Conservation (phyloP, 2,329 filamentous ascomycete genomes). For the Nothophaeocryptopus gaeumannii region DNA sequence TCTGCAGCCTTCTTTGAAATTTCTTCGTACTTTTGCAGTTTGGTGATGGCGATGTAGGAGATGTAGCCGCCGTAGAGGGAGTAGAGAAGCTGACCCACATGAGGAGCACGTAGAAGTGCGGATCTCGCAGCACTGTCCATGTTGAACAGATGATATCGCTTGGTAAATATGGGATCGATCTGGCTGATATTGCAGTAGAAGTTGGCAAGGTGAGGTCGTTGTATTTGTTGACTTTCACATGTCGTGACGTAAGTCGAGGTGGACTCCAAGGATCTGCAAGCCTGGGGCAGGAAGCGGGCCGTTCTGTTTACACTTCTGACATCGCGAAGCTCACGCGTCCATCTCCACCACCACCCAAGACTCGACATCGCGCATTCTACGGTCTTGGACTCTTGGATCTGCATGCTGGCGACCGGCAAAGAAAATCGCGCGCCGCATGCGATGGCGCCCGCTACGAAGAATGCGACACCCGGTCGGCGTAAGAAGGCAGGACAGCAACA, state of each 20-base stretch:
- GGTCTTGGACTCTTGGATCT: slow-evolving; percentile 5
- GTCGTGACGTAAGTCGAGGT: background rate
- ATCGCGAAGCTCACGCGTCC: slow-evolving; percentile 4
- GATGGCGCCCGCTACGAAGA: slow-evolving; percentile 28
- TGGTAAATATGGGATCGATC: no score
- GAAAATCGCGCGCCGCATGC: slow-evolving; percentile 29
- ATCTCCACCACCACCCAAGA: background rate
- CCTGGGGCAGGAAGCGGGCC: background rate
- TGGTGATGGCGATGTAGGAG: slow-evolving; percentile 44
- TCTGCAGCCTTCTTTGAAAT: slow-evolving; percentile 45
- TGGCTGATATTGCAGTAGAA: background rate
- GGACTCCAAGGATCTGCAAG: background rate
- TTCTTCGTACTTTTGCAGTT: slow-evolving; percentile 47
- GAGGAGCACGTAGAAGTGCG: slow-evolving; percentile 29
- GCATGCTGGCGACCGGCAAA: slow-evolving; percentile 30
- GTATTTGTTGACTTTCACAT: no score
- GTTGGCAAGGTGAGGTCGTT: background rate
- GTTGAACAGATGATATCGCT: no score
- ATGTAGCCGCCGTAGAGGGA: slow-evolving; percentile 44
- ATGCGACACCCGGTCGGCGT: slow-evolving; percentile 29
- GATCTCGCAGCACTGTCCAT: slow-evolving; percentile 6
- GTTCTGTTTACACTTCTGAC: slow-evolving; percentile 3
- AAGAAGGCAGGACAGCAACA: slow-evolving; percentile 33
- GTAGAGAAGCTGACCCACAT: slow-evolving; percentile 41
- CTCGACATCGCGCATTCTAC: slow-evolving; percentile 6